Conservation (phyloP, 2,329 filamentous ascomycete species). For the Harringtonia aguacate region DNA sequence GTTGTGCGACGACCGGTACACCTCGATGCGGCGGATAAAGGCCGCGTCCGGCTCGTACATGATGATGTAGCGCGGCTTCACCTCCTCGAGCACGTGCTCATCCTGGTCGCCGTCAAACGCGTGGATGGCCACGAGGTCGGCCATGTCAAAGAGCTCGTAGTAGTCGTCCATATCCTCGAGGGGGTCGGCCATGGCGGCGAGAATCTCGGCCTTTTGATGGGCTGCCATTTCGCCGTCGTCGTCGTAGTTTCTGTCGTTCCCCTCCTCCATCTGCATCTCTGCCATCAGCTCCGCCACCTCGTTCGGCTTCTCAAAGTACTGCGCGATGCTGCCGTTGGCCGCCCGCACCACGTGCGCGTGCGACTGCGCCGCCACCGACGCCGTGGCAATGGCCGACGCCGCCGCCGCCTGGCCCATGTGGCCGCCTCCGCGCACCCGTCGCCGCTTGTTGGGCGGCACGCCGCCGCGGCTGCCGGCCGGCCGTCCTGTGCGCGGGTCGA, state of each 20-base stretch:
- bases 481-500: slow-evolving; percentile 38
- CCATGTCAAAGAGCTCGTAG: slow-evolving; percentile 85
- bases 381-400: slow-evolving; percentile 6
- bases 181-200: slow-evolving; percentile 50
- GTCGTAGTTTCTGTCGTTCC: slow-evolving; percentile 42
- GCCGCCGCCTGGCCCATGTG: slow-evolving; percentile 36
- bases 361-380: too few species aligned
- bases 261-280: slow-evolving; percentile 69
- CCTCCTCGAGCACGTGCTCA: slow-evolving; percentile 90
- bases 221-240: slow-evolving; percentile 23
- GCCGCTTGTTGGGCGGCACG: slow-evolving; percentile 73
- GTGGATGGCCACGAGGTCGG: slow-evolving; percentile 79
- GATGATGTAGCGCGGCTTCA: slow-evolving; percentile 87
- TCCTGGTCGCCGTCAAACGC: slow-evolving; percentile 94
- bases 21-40: slow-evolving; percentile 89
- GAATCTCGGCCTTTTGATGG: slow-evolving; percentile 62
- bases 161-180: slow-evolving; percentile 87
- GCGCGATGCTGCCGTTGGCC: slow-evolving; percentile 63
- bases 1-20: slow-evolving; percentile 89
- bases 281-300: slow-evolving; percentile 77
- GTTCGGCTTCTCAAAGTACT: slow-evolving; percentile 70
- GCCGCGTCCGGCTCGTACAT: slow-evolving; percentile 97
- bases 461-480: slow-evolving; percentile 40
- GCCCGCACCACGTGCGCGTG: slow-evolving; percentile 16
- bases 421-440: slow-evolving; percentile 66